Base-by-base conservation (phyloP, 495 filamentous ascomycete genomes). In the Evernia prunastri region DNA sequence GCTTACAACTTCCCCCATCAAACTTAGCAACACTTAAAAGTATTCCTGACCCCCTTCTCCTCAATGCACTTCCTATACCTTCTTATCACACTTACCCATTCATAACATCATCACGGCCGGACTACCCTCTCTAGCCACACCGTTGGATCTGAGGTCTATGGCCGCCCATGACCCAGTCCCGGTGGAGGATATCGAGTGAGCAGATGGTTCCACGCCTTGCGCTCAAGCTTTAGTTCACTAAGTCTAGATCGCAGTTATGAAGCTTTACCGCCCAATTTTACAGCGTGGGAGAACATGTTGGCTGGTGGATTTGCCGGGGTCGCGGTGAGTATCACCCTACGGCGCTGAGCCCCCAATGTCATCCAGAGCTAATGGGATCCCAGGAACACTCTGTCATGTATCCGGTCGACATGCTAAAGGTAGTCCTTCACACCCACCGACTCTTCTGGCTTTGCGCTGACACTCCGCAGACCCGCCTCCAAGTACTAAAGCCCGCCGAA, bases 281-380 rank as follows among this genome's bases (percentile, higher is more conserved):
- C 84, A 71, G 76, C 88, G 66, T 77, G 78, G 62, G 80, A 78
- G 64, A 96, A 96, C 75, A 94, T 96, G 88, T 74, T 87, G 59
- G 95, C 95, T 18, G 94, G 94, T 73, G 94, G 95, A 69, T 96
- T 97, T 76, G 94, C 94, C 58, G 94, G 94, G 61, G 96, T 99
- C 71, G 92, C 92, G 75, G 94, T 97, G 86, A 71, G 86, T 70
- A 43, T 27, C 25, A 53, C 37, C 53, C 43, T 58, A 64, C 35
- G 27, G 40, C 49, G 15, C 35, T 40, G 57, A 64, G 63, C 68
- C 36, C 62, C 57, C 23, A 65, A 63, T 25, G 29, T 25, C 33
- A 56, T 37, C n/a, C 45, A 59, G 47, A 49, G 45, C 61, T 74
- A 42, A 73, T 61, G 25, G 7, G 47, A 35, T 18, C 35, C 58